Evolutionary conservation across 495 filamentous ascomycete species (phyloP), one percentile per base, ranked within the genome.

Genomic region (Aspergillus steynii): DNA sequence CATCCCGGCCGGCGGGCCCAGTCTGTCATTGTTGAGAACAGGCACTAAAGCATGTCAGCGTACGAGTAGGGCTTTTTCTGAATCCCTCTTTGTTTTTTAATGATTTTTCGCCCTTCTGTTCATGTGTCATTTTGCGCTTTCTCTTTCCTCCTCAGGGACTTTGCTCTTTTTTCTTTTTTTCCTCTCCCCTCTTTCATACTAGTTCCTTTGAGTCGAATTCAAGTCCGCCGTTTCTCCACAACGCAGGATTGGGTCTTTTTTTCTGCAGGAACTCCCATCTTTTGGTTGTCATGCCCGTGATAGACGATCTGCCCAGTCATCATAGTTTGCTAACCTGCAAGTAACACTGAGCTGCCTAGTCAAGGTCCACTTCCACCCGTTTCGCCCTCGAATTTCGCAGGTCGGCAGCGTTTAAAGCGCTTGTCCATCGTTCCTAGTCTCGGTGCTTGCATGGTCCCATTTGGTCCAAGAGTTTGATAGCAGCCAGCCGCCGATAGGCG

Each of bases 371-470:
- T 59, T 53, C 29, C 48, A 26, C 50, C 47, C 47, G 31, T 64
- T 56, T 3, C 15, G 20, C 32, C 56, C 25, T 66, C 29, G 28
- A 63, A 34, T 28, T 31, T 65, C 32, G 56, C 61, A 67, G 29
- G 60, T 61, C 68, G 57, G 59, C 55, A 63, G 75, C 74, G 74
- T 75, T 68, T 78, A 75, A 62, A 71, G 74, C 75, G 74, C 72
- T 75, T 78, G 72, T 66, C 51, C 25, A 47, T 69, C 64, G 61
- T 67, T 63, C 6, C 26, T 53, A 50, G 42, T 34, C 49, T 50
- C 56, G n/a, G 53, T 47, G 20, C 15, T 42, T 34, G 45, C 27
- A 45, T 59, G 53, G 51, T 45, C 28, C 29, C 31, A 25, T 49
- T 20, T 20, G 20, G 20, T 20, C n/a, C 37, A 26, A 26, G 31